phyloP scores from a whole-genome alignment of 768 basidiomycete species.

The Clavaria fumosa region DNA sequence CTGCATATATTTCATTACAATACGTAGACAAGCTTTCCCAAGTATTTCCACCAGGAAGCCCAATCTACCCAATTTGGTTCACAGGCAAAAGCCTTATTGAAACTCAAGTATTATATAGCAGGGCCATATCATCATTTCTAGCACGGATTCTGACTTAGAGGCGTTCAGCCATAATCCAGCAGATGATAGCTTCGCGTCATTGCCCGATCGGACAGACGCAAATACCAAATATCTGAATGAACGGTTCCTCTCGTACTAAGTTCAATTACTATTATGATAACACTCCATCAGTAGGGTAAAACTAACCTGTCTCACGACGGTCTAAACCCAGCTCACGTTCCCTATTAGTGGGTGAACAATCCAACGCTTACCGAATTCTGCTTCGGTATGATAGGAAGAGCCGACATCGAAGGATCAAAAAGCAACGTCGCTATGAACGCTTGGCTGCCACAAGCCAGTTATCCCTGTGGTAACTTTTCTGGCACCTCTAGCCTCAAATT shows the following conservation, averaged over 20 bases:
- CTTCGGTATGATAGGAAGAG: slow-evolving; percentile 73
- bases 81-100: slow-evolving; percentile 54
- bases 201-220: slow-evolving; percentile 66
- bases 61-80: slow-evolving; percentile 46
- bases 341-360: slow-evolving; percentile 70
- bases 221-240: slow-evolving; percentile 75
- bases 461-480: slow-evolving; percentile 70
- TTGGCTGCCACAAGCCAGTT: slow-evolving; percentile 74
- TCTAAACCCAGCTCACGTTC: slow-evolving; percentile 74
- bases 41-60: slow-evolving; percentile 37
- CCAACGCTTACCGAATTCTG: slow-evolving; percentile 70
- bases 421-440: slow-evolving; percentile 74
- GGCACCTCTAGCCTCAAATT: slow-evolving; percentile 71
- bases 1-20: slow-evolving; percentile 54
- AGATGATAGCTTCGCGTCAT: slow-evolving; percentile 69
- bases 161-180: slow-evolving; percentile 77
- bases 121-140: slow-evolving; percentile 60
- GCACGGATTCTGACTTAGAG: slow-evolving; percentile 75
- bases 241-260: slow-evolving; percentile 75
- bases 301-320: slow-evolving; percentile 77
- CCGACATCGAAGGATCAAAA: slow-evolving; percentile 74
- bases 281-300: slow-evolving; percentile 73
- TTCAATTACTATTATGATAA: slow-evolving; percentile 64
- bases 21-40: slow-evolving; percentile 34
- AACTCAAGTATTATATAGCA: slow-evolving; percentile 44